Evolutionary conservation across 129 eudicot genomes (phyloP).

Genomic region (Escallonia herrerae): DNA sequence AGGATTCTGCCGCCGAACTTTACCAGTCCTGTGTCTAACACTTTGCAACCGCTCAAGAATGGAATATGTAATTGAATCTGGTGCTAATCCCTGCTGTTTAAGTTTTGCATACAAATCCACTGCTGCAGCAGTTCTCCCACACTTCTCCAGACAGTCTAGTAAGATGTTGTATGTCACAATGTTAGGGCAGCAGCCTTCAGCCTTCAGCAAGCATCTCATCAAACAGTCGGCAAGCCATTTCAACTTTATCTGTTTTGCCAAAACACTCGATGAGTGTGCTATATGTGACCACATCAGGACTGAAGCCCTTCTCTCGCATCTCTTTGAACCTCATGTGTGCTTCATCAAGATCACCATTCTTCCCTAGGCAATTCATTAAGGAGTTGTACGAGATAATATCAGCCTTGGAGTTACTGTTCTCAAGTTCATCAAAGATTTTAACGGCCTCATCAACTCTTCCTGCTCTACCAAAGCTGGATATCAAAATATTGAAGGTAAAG

Average conservation of each 20-base stretch:
- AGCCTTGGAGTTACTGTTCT: constrained; percentile 56
- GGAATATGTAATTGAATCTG: constrained; percentile 75
- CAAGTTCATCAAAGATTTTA: constrained; percentile 75
- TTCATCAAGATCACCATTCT: constrained; percentile 92
- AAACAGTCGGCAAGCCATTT: constrained; percentile 81
- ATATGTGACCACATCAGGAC: constrained; percentile 88
- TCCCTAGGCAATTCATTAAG: constrained; percentile 78
- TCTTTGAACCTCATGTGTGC: constrained; percentile 91
- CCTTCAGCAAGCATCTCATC: constrained; percentile 71
- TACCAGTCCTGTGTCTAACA: constrained; percentile 41
- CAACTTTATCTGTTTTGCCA: constrained; percentile 88
- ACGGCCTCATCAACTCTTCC: constrained; percentile 79
- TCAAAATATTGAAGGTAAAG: constrained; percentile 80
- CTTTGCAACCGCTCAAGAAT: constrained; percentile 85
- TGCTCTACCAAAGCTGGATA: constrained; percentile 78
- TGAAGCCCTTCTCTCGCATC: constrained; percentile 88
- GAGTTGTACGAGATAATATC: constrained; percentile 87
- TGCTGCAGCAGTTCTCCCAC: constrained; percentile 90
- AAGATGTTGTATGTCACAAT: constrained; percentile 87
- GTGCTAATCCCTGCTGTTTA: constrained; percentile 75
- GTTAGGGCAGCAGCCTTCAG: constrained; percentile 79
- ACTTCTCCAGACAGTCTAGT: constrained; percentile 72
- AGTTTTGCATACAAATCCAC: constrained; percentile 82
- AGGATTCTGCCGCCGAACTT: constrained; percentile 66
- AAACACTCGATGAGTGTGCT: constrained; percentile 94